phyloP scores from a whole-genome alignment of 306 rosid species.

The Hippophae rhamnoides region DNA sequence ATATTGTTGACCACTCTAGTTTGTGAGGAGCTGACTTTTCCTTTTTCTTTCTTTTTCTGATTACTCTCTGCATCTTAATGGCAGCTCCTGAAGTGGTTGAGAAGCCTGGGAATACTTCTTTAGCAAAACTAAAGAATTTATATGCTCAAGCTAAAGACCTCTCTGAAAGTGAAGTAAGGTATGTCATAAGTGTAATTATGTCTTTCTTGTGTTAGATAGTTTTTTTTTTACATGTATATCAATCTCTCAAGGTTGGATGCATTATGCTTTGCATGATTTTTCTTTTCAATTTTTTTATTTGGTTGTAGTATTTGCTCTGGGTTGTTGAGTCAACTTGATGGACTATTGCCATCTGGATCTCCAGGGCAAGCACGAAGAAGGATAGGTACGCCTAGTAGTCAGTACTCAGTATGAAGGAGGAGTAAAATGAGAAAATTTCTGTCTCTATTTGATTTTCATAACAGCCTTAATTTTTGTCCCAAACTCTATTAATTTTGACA shows the following conservation, averaged over 20 bases:
- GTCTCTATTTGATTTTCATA: too few relatives aligned
- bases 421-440: background rate
- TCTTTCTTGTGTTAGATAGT: background rate
- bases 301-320: conserved; percentile 50
- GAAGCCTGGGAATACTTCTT: conserved; percentile 89
- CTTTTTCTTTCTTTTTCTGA: conserved; percentile 8
- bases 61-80: conserved; percentile 5
- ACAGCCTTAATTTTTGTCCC: too few relatives aligned
- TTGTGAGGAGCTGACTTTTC: conserved; percentile 8
- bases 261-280: conserved; percentile 14
- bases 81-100: conserved; percentile 95
- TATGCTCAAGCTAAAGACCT: conserved; percentile 79
- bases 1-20: conserved; percentile 1
- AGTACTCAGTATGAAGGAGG: background rate
- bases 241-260: conserved; percentile 4
- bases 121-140: conserved; percentile 45
- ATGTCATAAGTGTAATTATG: conserved; percentile 4
- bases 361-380: conserved; percentile 77
- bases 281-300: conserved; percentile 9
- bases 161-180: conserved; percentile 72
- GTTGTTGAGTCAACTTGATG: conserved; percentile 62
- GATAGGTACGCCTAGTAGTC: conserved; percentile 45
- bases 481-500: too few relatives aligned
- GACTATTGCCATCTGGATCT: conserved; percentile 64
- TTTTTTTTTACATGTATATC: background rate